These are phyloP conservation scores for Metarhizium brunneum DNA, from an alignment of 2,329 filamentous ascomycete species.

Conservation along the genomic window DNA sequence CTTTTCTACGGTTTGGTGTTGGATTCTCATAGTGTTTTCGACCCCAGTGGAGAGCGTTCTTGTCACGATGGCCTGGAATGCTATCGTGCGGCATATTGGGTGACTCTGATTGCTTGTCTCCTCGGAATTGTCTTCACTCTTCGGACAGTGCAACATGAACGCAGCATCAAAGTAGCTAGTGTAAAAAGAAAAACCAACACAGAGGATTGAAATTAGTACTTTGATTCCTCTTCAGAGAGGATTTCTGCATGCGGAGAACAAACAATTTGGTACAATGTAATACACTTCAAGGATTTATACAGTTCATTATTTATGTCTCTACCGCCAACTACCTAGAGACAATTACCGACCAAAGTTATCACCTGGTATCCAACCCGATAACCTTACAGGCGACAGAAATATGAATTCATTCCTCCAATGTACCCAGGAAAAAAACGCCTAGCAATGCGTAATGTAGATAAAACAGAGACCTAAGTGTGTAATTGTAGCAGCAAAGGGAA, in stretches of 20 bases:
- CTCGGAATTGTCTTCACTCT: constrained; percentile 61
- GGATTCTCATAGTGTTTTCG: constrained; percentile 66
- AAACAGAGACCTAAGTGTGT: background rate
- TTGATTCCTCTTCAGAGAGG: background rate
- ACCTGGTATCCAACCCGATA: constrained; percentile 1
- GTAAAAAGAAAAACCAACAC: constrained; percentile 25
- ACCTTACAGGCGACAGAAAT: background rate
- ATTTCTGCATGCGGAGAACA: background rate
- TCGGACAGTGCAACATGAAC: constrained; percentile 58
- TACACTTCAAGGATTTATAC: background rate
- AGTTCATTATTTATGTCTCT: background rate
- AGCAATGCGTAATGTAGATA: constrained; percentile 5
- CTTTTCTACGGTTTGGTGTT: constrained; percentile 79
- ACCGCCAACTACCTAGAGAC: background rate
- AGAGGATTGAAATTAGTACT: background rate
- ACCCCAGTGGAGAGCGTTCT: constrained; percentile 58
- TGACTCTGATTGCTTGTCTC: constrained; percentile 65
- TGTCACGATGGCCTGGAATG: constrained; percentile 73
- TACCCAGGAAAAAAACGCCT: constrained; percentile 2
- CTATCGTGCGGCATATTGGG: constrained; percentile 71
- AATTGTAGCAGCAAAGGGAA: no score
- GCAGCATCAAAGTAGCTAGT: constrained; percentile 26
- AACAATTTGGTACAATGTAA: background rate
- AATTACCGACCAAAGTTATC: background rate
- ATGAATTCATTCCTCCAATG: background rate